These are phyloP conservation scores for Phytophthora citricola DNA, from an alignment of 352 stramenopile species.

Conservation along the genomic window DNA sequence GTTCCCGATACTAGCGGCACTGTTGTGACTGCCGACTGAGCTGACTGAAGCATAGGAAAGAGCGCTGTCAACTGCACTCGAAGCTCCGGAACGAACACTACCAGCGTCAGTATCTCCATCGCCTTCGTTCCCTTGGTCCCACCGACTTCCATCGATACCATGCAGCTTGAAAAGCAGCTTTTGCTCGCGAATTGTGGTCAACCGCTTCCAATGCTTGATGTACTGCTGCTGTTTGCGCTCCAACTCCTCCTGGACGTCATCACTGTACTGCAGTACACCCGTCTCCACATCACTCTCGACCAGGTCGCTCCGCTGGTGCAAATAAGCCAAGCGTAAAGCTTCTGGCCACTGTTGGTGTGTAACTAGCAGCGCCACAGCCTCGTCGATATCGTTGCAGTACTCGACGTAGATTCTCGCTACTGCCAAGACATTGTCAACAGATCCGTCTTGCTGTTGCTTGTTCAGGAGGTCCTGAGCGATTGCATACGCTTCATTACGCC, in stretches of 20 bases:
- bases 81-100: conserved; percentile 52
- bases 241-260: conserved; percentile 64
- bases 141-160: conserved; percentile 75
- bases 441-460: conserved; percentile 30
- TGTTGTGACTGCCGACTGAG: conserved; percentile 86
- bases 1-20: conserved; percentile 65
- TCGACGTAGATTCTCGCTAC: conserved; percentile 73
- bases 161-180: conserved; percentile 82
- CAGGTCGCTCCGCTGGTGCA: conserved; percentile 65
- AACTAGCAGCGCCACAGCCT: conserved; percentile 75
- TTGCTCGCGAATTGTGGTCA: conserved; percentile 74
- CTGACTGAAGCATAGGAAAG: conserved; percentile 68
- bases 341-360: conserved; percentile 65
- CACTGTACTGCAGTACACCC: conserved; percentile 48
- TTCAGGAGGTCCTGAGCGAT: conserved; percentile 62
- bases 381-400: conserved; percentile 76
- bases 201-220: conserved; percentile 55
- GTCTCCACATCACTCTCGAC: conserved; percentile 80
- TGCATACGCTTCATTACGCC: conserved; percentile 54
- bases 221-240: conserved; percentile 51
- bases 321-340: conserved; percentile 58
- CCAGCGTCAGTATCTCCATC: conserved; percentile 40
- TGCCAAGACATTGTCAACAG: conserved; percentile 39
- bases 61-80: conserved; percentile 63
- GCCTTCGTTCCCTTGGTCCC: conserved; percentile 31